phyloP scores from a whole-genome alignment of 2,329 filamentous ascomycete species.

The Xylariales sp. region DNA sequence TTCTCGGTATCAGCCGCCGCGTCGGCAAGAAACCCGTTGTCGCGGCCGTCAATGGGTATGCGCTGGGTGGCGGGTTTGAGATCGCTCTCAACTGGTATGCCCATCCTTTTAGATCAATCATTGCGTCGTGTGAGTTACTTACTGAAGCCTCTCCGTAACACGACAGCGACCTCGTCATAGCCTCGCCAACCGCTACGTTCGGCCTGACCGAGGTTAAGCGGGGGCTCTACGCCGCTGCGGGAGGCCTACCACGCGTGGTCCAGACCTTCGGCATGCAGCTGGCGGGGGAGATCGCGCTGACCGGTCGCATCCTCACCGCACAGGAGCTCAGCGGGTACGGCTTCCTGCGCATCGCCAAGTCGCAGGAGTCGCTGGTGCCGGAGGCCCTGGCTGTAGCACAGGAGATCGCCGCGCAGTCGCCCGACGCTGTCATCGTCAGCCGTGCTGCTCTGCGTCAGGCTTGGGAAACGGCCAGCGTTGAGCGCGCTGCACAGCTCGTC shows the following conservation, averaged over 20 bases:
- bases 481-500: slow-evolving; percentile 32
- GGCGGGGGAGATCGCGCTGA: slow-evolving; percentile 45
- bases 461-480: slow-evolving; percentile 36
- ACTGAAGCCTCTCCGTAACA: rapidly evolving
- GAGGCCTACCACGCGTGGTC: slow-evolving; percentile 46
- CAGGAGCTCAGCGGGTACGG: slow-evolving; percentile 36
- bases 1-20: slow-evolving; percentile 50
- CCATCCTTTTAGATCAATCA: neutral
- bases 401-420: slow-evolving; percentile 28
- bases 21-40: slow-evolving; percentile 57
- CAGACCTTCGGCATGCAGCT: slow-evolving; percentile 42
- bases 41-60: slow-evolving; percentile 54
- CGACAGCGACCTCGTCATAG: slow-evolving; percentile 45
- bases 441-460: slow-evolving; percentile 30
- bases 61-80: slow-evolving; percentile 54
- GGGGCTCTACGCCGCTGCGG: slow-evolving; percentile 49
- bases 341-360: slow-evolving; percentile 33
- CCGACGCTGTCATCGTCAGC: slow-evolving; percentile 35
- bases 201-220: slow-evolving; percentile 49
- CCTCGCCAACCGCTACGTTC: slow-evolving; percentile 45
- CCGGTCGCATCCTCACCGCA: slow-evolving; percentile 39
- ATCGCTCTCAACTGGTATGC: slow-evolving; percentile 49
- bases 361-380: slow-evolving; percentile 26
- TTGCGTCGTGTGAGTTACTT: neutral
- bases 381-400: slow-evolving; percentile 30